Conservation (phyloP, 2,329 filamentous ascomycete genomes). For the Hypoxylon sp. region DNA sequence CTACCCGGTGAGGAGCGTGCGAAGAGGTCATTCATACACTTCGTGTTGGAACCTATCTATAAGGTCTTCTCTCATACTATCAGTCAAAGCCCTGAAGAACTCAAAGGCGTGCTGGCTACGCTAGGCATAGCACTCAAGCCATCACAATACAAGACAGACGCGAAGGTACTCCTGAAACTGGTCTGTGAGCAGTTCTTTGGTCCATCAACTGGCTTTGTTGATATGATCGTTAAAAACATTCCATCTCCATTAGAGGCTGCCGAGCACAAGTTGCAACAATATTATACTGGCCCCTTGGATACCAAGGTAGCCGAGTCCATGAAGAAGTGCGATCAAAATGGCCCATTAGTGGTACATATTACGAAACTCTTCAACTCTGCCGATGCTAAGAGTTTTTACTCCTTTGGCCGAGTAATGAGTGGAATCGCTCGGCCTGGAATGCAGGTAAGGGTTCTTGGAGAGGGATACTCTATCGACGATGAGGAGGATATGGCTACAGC, state of each 20-base stretch:
- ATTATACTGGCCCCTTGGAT: constrained; percentile 93
- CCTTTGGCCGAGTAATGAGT: constrained; percentile 92
- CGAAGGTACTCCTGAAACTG: constrained; percentile 86
- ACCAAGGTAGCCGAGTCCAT: constrained; percentile 85
- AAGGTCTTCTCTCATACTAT: constrained; percentile 97
- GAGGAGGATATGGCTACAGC: constrained; percentile 96
- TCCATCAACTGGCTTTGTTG: constrained; percentile 87
- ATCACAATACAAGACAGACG: constrained; percentile 90
- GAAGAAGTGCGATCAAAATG: constrained; percentile 85
- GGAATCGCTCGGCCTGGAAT: constrained; percentile 86
- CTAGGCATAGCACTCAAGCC: constrained; percentile 91
- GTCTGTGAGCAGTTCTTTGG: constrained; percentile 98
- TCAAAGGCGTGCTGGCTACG: constrained; percentile 81
- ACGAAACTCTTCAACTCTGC: constrained; percentile 92
- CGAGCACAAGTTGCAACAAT: constrained; percentile 80
- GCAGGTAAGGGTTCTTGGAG: constrained; percentile 90
- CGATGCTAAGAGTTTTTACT: constrained; percentile 91
- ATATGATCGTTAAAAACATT: constrained; percentile 92
- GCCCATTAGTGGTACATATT: constrained; percentile 89
- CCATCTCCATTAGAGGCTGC: constrained; percentile 88
- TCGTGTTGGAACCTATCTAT: constrained; percentile 96
- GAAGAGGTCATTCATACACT: constrained; percentile 91
- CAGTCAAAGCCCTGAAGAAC: constrained; percentile 86
- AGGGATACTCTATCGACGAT: constrained; percentile 95
- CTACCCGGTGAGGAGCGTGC: constrained; percentile 79